Conservation (phyloP, 129 eudicot genomes). For the Logfia minima region DNA sequence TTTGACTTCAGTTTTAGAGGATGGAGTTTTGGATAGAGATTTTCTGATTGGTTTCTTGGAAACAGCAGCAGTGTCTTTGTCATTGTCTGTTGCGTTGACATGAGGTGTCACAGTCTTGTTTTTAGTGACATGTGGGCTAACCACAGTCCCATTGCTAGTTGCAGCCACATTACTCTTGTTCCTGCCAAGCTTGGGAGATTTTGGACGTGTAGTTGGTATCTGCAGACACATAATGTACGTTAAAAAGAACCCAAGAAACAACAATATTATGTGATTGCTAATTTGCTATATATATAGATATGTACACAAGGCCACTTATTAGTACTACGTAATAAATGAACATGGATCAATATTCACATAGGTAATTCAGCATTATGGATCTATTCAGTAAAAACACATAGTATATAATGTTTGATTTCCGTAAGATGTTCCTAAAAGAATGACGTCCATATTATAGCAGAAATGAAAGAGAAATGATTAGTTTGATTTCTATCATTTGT, state of each 20-base stretch:
- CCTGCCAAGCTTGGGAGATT: slow-evolving; percentile 95
- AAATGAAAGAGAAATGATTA: not conserved
- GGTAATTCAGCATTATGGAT: not conserved
- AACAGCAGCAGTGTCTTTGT: slow-evolving; percentile 29
- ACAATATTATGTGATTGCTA: not conserved
- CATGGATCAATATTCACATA: not conserved
- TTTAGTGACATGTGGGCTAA: slow-evolving; percentile 37
- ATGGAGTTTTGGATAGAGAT: slow-evolving; percentile 39
- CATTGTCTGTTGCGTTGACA: slow-evolving; percentile 25
- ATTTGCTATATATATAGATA: not conserved
- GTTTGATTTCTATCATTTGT: not conserved
- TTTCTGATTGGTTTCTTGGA: slow-evolving; percentile 53
- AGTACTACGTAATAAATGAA: not conserved
- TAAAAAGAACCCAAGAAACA: not conserved
- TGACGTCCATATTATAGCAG: not conserved
- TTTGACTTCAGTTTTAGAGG: slow-evolving; percentile 50
- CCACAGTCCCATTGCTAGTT: slow-evolving; percentile 38
- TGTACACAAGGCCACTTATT: not conserved
- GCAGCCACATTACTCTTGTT: slow-evolving; percentile 45
- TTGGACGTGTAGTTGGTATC: slow-evolving; percentile 92
- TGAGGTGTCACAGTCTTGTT: slow-evolving; percentile 32
- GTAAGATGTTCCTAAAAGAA: not conserved
- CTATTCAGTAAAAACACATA: not conserved
- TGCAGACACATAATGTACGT: slow-evolving; percentile 17
- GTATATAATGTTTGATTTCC: not conserved